Evolutionary conservation across 75 land plant species (phyloP), one percentile per base, ranked within the genome.

Genomic region (Cupressus sempervirens): DNA sequence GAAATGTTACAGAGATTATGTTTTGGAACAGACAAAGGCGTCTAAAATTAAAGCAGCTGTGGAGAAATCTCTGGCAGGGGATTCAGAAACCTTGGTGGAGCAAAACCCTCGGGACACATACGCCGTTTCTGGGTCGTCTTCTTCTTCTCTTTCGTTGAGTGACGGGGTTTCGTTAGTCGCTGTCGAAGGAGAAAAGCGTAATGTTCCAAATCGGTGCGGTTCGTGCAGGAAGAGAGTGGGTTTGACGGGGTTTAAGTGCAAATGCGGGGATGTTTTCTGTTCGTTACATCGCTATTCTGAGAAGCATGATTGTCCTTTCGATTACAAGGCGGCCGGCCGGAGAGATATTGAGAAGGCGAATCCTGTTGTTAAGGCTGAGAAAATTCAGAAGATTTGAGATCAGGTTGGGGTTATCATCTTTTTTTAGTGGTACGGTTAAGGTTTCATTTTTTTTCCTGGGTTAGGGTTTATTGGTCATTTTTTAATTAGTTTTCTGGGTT

Each of bases 211-310:
- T 67, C 84, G 94, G 32, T 93, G 94, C 76, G 0, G 32, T 16
- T 36, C 65, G 12, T 93, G 94, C 87, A 79, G 77, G 80, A 92
- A 92, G 74, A 83, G 86, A 12, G 90, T 93, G 68, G 93, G 94
- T 11, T 56, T 91, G 82, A 84, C 82, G 15, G 87, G 89, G 29
- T 91, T 91, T 84, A 52, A 52, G 58, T 91, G 92, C 84, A 85
- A 92, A 40, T 91, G 92, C 35, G 92, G 91, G 18, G 35, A 86
- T 52, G 52, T 83, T n/a, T 91, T 89, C 82, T 91, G 92, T 53
- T 43, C 83, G n/a, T 9, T 40, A 36, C 92, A 91, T 74, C 80
- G 92, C 13, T 90, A 90, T 58, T 83, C 87, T 8, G 92, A 91
- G 53, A 73, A 84, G 67, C 92, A 91, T 83, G 75, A 65, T 9